Base-by-base conservation (phyloP, 2,329 filamentous ascomycete species). In the Grosmannia clavigera region DNA sequence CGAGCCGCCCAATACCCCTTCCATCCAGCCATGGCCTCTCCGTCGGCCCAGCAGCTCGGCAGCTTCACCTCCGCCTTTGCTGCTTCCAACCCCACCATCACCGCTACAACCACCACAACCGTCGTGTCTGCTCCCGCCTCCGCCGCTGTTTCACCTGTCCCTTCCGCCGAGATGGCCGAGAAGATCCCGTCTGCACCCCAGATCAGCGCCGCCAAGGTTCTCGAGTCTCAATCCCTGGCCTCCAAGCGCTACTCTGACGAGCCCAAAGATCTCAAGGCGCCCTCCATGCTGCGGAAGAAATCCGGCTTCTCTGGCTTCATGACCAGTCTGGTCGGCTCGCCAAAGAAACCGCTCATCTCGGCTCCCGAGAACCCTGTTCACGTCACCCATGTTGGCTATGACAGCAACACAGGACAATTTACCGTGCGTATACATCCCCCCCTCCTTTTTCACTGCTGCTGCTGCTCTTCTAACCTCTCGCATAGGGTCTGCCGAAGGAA, bases 341-440 rank as follows among this genome's bases (percentile, higher is more conserved):
- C 89, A 58, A 89, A 92, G 73, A 90, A 91, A 65, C 90, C 94
- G 55, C 84, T 92, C 72, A 99, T 99, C 68, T 97, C 94, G n/a
- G 90, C 91, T 46, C 94, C 94, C 59, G 92, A 96, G 73, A 97
- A 99, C 68, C 94, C 94, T 56, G 91, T 97, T 62, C 94, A 97
- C 74, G 90, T 99, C 68, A 97, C 92, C 61, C 94, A 99, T 73
- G 94, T 99, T 65, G 92, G 92, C 67, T 96, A 96, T 72, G 92
- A 99, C 74, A 95, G 94, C 75, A 82, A 89, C 68, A 97, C 94
- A 3, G 94, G 94, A 66, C 90, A 96, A 75, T 99, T 96, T 73
- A 97, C 92, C 61, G 91, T 95, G 79, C 70, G 86, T 81, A 58
- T 14, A 22, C 29, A 38, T 27, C 58, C 54, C 63, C 65, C 60